A percentile compares a stretch with the other conserved stretches of the same genome.
Evolutionary conservation across 257 asterid species (phyloP).

Genomic region (Salvia miltiorrhiza): DNA sequence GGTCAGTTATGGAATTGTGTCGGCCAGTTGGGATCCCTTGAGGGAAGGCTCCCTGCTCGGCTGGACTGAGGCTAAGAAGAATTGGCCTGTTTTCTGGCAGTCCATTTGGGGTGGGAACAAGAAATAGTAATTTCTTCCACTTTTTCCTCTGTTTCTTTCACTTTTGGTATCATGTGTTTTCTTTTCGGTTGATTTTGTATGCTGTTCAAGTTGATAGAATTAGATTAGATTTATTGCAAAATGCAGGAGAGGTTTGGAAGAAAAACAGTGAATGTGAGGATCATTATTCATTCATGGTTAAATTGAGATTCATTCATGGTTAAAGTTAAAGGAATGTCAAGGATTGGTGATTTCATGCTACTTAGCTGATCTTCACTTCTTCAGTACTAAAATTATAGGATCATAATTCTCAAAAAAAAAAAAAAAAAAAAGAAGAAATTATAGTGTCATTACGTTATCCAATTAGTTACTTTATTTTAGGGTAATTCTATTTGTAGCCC

Average conservation of each 20-base stretch:
- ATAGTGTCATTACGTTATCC: no score
- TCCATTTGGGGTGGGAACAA: conserved; percentile 54
- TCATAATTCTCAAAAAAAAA: no score
- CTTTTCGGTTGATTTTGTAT: neutral
- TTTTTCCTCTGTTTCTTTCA: neutral
- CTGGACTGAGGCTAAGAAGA: conserved; percentile 90
- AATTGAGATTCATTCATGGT: no score
- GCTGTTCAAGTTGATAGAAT: neutral
- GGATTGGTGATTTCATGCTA: no score
- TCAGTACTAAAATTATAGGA: no score
- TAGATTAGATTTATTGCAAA: neutral
- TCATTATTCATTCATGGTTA: no score
- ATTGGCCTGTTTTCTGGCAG: conserved; percentile 97
- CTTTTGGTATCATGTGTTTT: neutral
- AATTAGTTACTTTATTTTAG: no score
- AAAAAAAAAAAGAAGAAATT: no score
- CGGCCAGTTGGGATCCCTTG: conserved; percentile 97
- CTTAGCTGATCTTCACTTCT: no score
- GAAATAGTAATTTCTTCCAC: conserved; percentile 23
- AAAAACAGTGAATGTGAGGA: neutral
- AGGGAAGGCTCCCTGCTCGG: conserved; percentile 91
- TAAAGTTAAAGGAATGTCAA: no score
- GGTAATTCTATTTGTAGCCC: no score
- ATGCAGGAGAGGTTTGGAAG: neutral
- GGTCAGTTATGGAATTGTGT: conserved; percentile 90